Evolutionary conservation across 225 moss, liverwort and hornwort species (phyloP).

Genomic region (Marchantia polymorpha): DNA sequence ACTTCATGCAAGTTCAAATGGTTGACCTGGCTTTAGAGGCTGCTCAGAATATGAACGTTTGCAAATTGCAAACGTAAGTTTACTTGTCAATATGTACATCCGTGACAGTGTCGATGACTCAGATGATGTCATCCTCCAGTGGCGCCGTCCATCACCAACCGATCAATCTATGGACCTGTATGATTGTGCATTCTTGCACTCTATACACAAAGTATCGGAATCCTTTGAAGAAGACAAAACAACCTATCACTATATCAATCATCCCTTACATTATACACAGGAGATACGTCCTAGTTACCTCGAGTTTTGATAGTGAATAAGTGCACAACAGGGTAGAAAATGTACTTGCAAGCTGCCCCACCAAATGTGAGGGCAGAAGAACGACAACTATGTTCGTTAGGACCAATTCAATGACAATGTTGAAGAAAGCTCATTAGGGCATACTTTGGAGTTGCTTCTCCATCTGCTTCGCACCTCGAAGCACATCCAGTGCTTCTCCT

Average conservation of each 20-base stretch:
- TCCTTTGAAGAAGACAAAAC: neutral
- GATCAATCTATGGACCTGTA: neutral
- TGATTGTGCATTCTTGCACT: neutral
- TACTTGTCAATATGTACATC: constrained; percentile 7
- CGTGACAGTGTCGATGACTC: neutral
- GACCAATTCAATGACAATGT: neutral
- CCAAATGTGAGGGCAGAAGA: neutral
- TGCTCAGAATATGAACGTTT: neutral
- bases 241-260: constrained; percentile 1
- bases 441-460: constrained; percentile 77
- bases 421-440: constrained; percentile 26
- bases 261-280: neutral
- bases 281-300: neutral
- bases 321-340: neutral
- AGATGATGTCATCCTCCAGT: neutral
- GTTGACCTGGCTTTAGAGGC: neutral
- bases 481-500: constrained; percentile 75
- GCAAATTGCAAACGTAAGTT: neutral
- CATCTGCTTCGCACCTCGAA: constrained; percentile 78
- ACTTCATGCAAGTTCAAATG: neutral
- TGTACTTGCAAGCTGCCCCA: neutral
- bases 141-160: neutral
- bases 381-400: neutral
- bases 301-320: neutral
- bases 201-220: neutral